phyloP scores from a whole-genome alignment of 2,329 filamentous ascomycete genomes.

The Lasiodiplodia hormozganensis region DNA sequence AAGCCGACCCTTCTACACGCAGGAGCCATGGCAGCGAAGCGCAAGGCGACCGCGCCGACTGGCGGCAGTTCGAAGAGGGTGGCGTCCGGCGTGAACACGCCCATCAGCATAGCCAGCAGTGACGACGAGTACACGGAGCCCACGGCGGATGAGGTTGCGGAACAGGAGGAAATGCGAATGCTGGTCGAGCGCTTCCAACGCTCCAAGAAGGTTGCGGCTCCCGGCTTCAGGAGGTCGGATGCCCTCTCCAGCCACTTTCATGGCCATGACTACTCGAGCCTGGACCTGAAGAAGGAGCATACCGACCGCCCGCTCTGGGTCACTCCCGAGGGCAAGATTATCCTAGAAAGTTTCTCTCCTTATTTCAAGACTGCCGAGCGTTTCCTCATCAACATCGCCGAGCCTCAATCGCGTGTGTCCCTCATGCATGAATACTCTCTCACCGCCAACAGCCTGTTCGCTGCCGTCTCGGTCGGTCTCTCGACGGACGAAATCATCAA shows the following conservation, averaged over 20 bases:
- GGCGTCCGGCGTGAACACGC: constrained; percentile 50
- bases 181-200: constrained; percentile 56
- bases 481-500: constrained; percentile 88
- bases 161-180: constrained; percentile 44
- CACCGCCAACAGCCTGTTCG: constrained; percentile 91
- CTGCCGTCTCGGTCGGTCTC: constrained; percentile 92
- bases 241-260: constrained; percentile 63
- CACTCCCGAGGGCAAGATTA: constrained; percentile 84
- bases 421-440: constrained; percentile 94
- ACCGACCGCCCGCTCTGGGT: constrained; percentile 92
- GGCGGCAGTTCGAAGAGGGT: constrained; percentile 42
- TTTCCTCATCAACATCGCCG: constrained; percentile 93
- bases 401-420: constrained; percentile 86
- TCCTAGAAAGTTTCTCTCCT: constrained; percentile 92
- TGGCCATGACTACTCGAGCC: constrained; percentile 79
- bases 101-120: constrained; percentile 56
- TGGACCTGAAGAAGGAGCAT: constrained; percentile 86
- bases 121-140: constrained; percentile 65
- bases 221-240: constrained; percentile 43
- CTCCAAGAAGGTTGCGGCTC: constrained; percentile 44
- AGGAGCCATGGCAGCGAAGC: constrained; percentile 52
- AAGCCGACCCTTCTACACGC: background rate
- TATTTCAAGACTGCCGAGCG: constrained; percentile 87
- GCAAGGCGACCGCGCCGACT: constrained; percentile 49
- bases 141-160: constrained; percentile 56